Evolutionary conservation across 1,284 basidiomycete species (phyloP), one percentile per base, ranked within the genome.

Genomic region (Trichosporon ovoides): DNA sequence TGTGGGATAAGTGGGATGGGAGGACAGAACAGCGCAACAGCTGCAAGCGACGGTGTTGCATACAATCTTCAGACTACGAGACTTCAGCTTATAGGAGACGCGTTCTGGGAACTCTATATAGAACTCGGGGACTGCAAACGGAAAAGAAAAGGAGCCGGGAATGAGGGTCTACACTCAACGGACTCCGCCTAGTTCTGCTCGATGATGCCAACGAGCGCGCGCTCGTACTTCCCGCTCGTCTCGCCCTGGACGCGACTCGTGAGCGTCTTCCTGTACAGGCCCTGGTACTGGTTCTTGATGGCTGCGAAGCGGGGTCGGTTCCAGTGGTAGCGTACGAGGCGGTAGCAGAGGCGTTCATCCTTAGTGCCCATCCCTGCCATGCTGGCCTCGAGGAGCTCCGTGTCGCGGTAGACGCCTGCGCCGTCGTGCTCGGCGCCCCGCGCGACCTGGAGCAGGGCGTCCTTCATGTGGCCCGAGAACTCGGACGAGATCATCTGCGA

Each of bases 381-480:
- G 20, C 73, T 71, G 4, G 59, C 68, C 55, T 77, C 68, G 38
- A 79, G 60, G 33, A 72, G 53, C 53, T 73, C 66, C 1, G 68
- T 70, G 64, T 78, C 77, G 24, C 76, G 66, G 18, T 70, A 59
- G 13, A 77, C 69, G 40, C 76, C 77, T 52, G 70, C 66, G 2
- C 76, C 76, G 38, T 76, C 75, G 24, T 54, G 61, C 61, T 79
- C 77, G 34, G 64, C 70, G 7, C 64, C 69, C 19, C 66, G 61
- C 18, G 69, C 75, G 33, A 79, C 68, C 65, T 71, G 74, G 49
- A 70, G 60, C 11, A 78, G 64, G 3, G 64, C 72, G 51, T 74
- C 70, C 33, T 65, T 63, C 76, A 79, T 78, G 64, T 79, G 77
- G 24, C 77, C 77, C 7, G 73, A 75, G 65, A 79, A 78, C 62